Conservation (phyloP, 192 early-diverging fungal species). For the Funneliformis geosporum region DNA sequence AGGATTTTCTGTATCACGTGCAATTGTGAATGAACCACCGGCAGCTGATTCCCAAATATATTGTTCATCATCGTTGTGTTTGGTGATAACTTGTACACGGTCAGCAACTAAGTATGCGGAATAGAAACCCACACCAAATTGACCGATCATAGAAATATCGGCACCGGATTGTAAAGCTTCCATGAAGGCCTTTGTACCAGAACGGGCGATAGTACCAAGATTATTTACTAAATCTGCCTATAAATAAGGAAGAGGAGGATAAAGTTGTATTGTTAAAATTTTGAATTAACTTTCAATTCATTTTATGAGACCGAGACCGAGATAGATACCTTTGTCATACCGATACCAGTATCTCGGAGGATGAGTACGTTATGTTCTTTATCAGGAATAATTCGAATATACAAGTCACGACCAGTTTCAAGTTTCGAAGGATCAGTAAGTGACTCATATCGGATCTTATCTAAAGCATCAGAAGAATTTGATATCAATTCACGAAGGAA, state of each 20-base stretch:
- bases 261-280: not conserved
- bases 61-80: constrained; percentile 97
- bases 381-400: constrained; percentile 91
- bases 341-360: constrained; percentile 90
- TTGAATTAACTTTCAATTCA: too few species aligned
- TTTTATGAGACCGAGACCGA: too few species aligned
- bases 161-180: constrained; percentile 93
- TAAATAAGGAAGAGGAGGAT: not conserved
- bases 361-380: constrained; percentile 80
- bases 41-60: constrained; percentile 95
- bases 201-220: constrained; percentile 99
- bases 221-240: constrained; percentile 91
- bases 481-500: constrained; percentile 99
- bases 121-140: constrained; percentile 99
- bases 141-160: constrained; percentile 99
- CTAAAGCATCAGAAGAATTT: constrained; percentile 88
- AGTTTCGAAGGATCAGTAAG: constrained; percentile 92
- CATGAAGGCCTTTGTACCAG: constrained; percentile 99
- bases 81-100: constrained; percentile 92
- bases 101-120: constrained; percentile 99
- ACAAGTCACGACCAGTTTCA: constrained; percentile 91
- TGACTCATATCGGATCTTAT: constrained; percentile 99
- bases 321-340: constrained; percentile 83
- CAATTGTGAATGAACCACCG: constrained; percentile 90
- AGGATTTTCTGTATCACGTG: constrained; percentile 89